Evolutionary conservation across 441 rosid species (phyloP), one percentile per base, ranked within the genome.

Genomic region (Pelargonium cotyledonis): DNA sequence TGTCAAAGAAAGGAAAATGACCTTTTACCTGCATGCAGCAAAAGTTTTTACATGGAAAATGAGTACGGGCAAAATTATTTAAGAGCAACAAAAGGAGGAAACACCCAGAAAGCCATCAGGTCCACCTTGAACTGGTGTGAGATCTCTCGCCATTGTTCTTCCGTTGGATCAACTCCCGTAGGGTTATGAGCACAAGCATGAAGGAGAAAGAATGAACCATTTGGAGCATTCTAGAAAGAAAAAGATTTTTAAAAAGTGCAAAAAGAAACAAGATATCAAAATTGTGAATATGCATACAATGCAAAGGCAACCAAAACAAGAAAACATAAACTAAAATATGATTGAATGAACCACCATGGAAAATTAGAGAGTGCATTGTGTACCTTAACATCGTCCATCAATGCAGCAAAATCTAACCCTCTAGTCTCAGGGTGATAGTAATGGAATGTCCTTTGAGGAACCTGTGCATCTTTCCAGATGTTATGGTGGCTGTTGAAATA

Each of bases 141-240:
- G 69, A 94, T 91, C 87, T 89, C 93, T 82, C 79, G 88, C 98
- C 98, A 94, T 64, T 94, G 89, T 78, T 88, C 95, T 73, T 89
- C 98, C 26, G 96, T 62, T 70, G 98, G 98, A 72, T 94, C 98
- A 43, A 94, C 98, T 51, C 97, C 98, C 44, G 97, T 94, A 72
- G 98, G 98, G 77, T 94, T 92, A 80, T 88, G 95, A 68, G 98
- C 98, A 81, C 98, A 91, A n/a, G 98, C 96, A 78, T 94, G 98
- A 65, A 94, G 92, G 23, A 94, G 82, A 80, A 94, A 89, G 91
- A 94, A 87, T 18, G 98, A 94, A 19, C 97, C 95, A 74, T 85
- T 82, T 8, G 93, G 97, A 66, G 96, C 98, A 86, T 89, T 91
- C 96, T 91, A 72, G 66, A 70, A 46, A 23, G 74, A 73, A 49